Evolutionary conservation across 768 basidiomycete species (phyloP).

Genomic region (Pisolithus microcarpus): DNA sequence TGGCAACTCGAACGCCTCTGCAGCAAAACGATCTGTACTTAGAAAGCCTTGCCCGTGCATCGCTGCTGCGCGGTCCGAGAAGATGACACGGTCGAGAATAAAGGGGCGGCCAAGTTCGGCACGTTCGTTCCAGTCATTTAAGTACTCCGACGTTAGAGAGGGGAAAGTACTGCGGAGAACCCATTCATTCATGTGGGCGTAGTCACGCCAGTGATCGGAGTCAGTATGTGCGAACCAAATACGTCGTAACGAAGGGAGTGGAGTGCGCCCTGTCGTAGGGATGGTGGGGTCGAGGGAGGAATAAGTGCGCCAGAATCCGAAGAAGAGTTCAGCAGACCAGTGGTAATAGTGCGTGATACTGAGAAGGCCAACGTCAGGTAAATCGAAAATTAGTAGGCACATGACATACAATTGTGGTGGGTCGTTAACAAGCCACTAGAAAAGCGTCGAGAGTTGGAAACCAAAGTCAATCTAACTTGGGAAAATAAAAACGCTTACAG

Average conservation of each 20-base stretch:
- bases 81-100: slow-evolving; percentile 80
- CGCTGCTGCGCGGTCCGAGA: slow-evolving; percentile 81
- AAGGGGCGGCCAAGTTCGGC: slow-evolving; percentile 59
- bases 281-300: slow-evolving; percentile 72
- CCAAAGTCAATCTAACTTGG: neutral
- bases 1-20: slow-evolving; percentile 66
- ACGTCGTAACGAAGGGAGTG: slow-evolving; percentile 66
- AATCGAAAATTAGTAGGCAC: neutral
- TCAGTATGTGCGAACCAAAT: slow-evolving; percentile 71
- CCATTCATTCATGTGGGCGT: slow-evolving; percentile 87
- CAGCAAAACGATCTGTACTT: slow-evolving; percentile 69
- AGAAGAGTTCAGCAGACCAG: slow-evolving; percentile 86
- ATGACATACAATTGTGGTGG: slow-evolving; percentile 73
- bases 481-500: slow-evolving; percentile 36
- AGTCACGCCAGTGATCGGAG: slow-evolving; percentile 82
- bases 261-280: slow-evolving; percentile 49
- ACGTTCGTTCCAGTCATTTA: slow-evolving; percentile 79
- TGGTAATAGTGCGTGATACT: slow-evolving; percentile 93
- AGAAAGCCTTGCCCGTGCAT: slow-evolving; percentile 63
- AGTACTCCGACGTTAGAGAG: slow-evolving; percentile 71
- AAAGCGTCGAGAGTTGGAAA: slow-evolving; percentile 1
- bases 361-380: neutral
- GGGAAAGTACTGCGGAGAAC: slow-evolving; percentile 77
- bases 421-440: slow-evolving; percentile 75
- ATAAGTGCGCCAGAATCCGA: slow-evolving; percentile 90